Conservation (phyloP, 306 rosid species). For the Begonia peltatifolia region DNA sequence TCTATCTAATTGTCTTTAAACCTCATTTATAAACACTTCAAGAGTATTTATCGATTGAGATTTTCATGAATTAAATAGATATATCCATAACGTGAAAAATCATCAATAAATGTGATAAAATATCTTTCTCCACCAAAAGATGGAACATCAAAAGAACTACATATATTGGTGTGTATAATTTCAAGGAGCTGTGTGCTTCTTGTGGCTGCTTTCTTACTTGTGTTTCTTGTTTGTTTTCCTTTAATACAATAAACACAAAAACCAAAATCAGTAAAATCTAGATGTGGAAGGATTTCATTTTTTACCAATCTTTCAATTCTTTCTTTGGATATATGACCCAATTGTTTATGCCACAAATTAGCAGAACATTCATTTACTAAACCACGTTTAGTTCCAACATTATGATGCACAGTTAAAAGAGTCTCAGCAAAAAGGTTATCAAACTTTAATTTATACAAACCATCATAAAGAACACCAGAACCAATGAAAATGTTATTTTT, state of each 20-base stretch:
- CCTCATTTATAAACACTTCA: not conserved
- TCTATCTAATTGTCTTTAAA: not conserved
- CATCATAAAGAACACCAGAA: not conserved
- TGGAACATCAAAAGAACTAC: not conserved
- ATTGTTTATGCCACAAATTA: not conserved
- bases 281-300: not conserved
- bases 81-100: not conserved
- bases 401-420: not conserved
- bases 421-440: not conserved
- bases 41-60: not conserved
- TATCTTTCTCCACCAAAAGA: not conserved
- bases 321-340: conserved; percentile 2
- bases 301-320: not conserved
- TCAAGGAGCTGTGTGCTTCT: not conserved
- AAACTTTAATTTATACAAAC: not conserved
- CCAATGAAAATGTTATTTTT: not conserved
- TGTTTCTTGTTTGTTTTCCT: not conserved
- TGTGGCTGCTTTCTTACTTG: too few relatives aligned
- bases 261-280: not conserved
- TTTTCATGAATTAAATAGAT: too few relatives aligned
- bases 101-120: not conserved
- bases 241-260: not conserved
- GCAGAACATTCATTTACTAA: not conserved
- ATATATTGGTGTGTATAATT: not conserved
- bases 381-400: not conserved